phyloP scores from a whole-genome alignment of 768 basidiomycete species.

The Rhodotorula graminis region DNA sequence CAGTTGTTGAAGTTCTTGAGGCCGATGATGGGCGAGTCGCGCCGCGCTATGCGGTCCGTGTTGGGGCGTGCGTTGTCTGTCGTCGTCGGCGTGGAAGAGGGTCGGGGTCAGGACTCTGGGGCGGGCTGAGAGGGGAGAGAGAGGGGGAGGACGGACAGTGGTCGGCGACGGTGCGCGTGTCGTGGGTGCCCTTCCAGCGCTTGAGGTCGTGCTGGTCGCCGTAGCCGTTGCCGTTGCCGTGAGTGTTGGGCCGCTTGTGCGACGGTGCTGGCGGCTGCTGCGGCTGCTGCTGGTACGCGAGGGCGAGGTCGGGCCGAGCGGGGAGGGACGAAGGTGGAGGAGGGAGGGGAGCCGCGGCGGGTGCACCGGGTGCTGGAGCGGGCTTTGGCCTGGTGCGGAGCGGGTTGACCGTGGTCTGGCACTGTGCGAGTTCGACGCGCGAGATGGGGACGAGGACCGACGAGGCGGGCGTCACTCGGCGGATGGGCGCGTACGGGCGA shows the following conservation, averaged over 20 bases:
- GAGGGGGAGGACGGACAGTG: slow-evolving; percentile 20
- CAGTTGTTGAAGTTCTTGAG: slow-evolving; percentile 98
- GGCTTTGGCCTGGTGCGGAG: slow-evolving; percentile 7
- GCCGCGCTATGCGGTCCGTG: slow-evolving; percentile 75
- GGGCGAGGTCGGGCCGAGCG: not conserved
- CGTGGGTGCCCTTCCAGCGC: slow-evolving; percentile 1
- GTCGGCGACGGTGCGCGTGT: slow-evolving; percentile 28
- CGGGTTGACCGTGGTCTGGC: slow-evolving; percentile 43
- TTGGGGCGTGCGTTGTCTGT: slow-evolving; percentile 85
- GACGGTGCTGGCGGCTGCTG: not conserved
- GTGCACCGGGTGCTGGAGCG: too few species aligned
- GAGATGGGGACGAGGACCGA: slow-evolving; percentile 52
- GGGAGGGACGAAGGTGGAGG: not conserved
- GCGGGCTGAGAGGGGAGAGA: not conserved
- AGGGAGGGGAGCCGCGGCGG: not conserved
- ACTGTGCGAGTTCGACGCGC: slow-evolving; percentile 57
- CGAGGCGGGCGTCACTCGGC: slow-evolving; percentile 20
- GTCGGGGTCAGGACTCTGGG: not conserved
- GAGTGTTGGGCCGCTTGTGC: not conserved
- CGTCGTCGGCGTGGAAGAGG: too few species aligned
- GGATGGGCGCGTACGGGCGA: slow-evolving; percentile 22
- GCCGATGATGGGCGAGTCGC: slow-evolving; percentile 88
- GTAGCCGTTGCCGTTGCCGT: not conserved
- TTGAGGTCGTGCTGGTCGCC: not conserved
- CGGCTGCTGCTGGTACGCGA: not conserved